These are phyloP conservation scores for Puccinia sorghi DNA, from an alignment of 1,284 basidiomycete species.

Conservation along the genomic window DNA sequence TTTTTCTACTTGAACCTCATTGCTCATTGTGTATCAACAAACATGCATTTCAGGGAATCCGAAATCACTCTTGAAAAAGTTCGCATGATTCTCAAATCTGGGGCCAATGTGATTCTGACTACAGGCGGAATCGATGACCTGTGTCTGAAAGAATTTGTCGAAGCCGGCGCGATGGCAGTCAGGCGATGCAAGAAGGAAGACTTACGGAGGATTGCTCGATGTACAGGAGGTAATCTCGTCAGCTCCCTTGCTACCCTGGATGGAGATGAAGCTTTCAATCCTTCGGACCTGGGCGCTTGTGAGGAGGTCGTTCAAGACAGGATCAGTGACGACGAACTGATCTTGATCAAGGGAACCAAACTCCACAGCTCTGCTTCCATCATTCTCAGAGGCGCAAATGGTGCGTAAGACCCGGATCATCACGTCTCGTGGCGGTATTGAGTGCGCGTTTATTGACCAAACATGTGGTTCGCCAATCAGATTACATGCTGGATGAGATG, in stretches of 20 bases:
- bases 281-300: slow-evolving; percentile 81
- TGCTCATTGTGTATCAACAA: slow-evolving; percentile 18
- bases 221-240: slow-evolving; percentile 90
- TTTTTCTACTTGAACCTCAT: background rate
- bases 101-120: slow-evolving; percentile 95
- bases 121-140: slow-evolving; percentile 99
- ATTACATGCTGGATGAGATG: slow-evolving; percentile 99
- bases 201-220: slow-evolving; percentile 91
- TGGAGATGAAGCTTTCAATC: slow-evolving; percentile 96
- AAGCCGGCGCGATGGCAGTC: slow-evolving; percentile 98
- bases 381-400: slow-evolving; percentile 89
- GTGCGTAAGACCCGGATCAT: slow-evolving; percentile 50
- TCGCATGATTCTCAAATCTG: slow-evolving; percentile 90
- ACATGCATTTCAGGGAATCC: slow-evolving; percentile 68
- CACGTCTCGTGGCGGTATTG: background rate
- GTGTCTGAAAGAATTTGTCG: slow-evolving; percentile 97
- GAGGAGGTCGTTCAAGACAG: slow-evolving; percentile 97
- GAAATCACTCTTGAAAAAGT: slow-evolving; percentile 96
- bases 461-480: slow-evolving; percentile 57
- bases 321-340: slow-evolving; percentile 97
- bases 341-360: slow-evolving; percentile 96
- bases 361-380: slow-evolving; percentile 91
- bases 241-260: slow-evolving; percentile 94
- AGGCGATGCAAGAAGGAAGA: slow-evolving; percentile 97
- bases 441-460: background rate